Base-by-base conservation (phyloP, 345 rosid species). In the Stellera chamaejasme region DNA sequence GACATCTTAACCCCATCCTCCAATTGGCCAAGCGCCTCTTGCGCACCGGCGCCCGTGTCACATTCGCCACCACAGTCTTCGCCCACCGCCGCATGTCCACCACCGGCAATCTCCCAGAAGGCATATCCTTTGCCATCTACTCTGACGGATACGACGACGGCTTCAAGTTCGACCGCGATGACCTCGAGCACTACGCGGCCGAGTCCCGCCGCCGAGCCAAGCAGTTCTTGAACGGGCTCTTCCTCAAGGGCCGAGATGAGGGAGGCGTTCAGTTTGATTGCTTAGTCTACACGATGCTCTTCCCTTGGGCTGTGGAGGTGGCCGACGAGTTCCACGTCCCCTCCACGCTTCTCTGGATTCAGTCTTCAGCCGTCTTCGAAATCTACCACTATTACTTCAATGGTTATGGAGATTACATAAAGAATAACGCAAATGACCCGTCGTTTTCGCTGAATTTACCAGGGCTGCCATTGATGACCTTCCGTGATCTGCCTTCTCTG, bases 1-100 rank as follows among this genome's bases (percentile, higher is more conserved):
- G 91, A 45, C 95, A 84, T 69, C 64, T 87, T 12, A 87, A 84
- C 69, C 95, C 91, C 0, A 26, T 69, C 14, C 74, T 82, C 53
- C 74, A 75, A n/a, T 67, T 84, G 44, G 84, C 89, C 54, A 80
- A 75, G 71, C 79, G 80, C 23, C 75, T 87, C 28, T 27, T 77
- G 27, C 56, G 71, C 59, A 28, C 52, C 5, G 89, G 96, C 0
- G 69, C 67, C 2, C 74, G 51, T 0, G 85, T 84, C 63, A 87
- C 89, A 54, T 70, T 75, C 16, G 56, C 77, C 36, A 87, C 77
- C 16, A 43, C 61, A 7, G 2, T 76, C 68, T 62, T 60, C 10
- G 79, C 76, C 48, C 58, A 5, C 62, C 75, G 82, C 43, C 79
- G 65, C 26, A 77, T 84, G 69, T 15, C 19, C 9, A 19, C 49